phyloP scores from a whole-genome alignment of 2,329 filamentous ascomycete genomes.

The Achaetomium macrosporum region DNA sequence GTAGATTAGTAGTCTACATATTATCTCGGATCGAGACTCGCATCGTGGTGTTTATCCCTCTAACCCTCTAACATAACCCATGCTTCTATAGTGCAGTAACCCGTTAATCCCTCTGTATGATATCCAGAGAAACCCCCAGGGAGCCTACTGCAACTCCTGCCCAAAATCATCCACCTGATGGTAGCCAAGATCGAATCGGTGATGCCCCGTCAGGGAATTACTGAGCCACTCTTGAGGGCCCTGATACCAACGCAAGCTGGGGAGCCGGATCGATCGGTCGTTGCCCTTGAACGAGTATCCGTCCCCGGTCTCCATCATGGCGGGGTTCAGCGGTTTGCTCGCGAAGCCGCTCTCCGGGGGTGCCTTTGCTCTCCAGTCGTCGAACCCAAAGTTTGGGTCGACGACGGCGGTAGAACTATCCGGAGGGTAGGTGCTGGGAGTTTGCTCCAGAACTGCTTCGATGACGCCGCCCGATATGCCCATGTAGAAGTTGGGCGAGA shows the following conservation, averaged over 20 bases:
- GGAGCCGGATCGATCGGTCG: slow-evolving; percentile 21
- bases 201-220: slow-evolving; percentile 12
- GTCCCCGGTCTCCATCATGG: slow-evolving; percentile 24
- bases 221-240: slow-evolving; percentile 7
- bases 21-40: too few relatives aligned
- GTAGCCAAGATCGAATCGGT: slow-evolving; percentile 25
- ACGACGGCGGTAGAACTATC: background rate
- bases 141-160: background rate
- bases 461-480: slow-evolving; percentile 44
- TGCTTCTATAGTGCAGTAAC: too few relatives aligned
- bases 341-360: slow-evolving; percentile 10
- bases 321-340: slow-evolving; percentile 6
- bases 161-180: slow-evolving; percentile 19
- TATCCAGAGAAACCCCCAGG: background rate
- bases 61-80: background rate
- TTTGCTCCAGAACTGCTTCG: slow-evolving; percentile 35
- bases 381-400: slow-evolving; percentile 23
- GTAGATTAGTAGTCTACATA: too few relatives aligned
- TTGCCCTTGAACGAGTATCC: slow-evolving; percentile 18
- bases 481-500: slow-evolving; percentile 44
- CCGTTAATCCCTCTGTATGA: too few relatives aligned
- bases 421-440: slow-evolving; percentile 6
- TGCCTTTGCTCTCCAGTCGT: slow-evolving; percentile 11
- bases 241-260: slow-evolving; percentile 17
- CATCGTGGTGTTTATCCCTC: background rate